Percentiles rank a stretch among this genome's conserved stretches.
These are phyloP conservation scores for Cladophialophora bantiana DNA, from an alignment of 2,329 filamentous ascomycete genomes.

Conservation along the genomic window DNA sequence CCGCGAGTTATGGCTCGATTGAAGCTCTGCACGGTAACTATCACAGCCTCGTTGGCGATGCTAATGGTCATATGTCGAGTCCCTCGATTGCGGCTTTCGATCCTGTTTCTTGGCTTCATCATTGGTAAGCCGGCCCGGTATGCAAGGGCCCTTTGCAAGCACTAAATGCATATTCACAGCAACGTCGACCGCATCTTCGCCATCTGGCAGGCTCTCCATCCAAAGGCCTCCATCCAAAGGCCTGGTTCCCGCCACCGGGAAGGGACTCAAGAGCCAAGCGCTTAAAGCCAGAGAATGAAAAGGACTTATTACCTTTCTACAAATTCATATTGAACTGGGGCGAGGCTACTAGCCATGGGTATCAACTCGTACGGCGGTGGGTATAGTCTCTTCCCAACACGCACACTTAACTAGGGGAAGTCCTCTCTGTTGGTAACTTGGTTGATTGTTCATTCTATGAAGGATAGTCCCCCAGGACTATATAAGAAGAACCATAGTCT, in stretches of 20 bases:
- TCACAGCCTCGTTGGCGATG: slow-evolving; percentile 61
- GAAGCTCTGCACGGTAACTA: slow-evolving; percentile 56
- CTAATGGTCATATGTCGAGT: slow-evolving; percentile 71
- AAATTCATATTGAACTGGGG: too few species aligned
- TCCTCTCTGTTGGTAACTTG: too few species aligned
- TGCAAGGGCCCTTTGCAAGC: neutral
- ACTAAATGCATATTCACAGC: slow-evolving; percentile 47
- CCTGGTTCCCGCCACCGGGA: slow-evolving; percentile 57
- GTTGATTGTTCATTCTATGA: too few species aligned
- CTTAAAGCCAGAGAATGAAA: slow-evolving; percentile 61
- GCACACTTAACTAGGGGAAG: too few species aligned
- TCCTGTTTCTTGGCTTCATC: slow-evolving; percentile 78
- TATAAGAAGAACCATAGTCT: too few species aligned
- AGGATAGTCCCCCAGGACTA: too few species aligned
- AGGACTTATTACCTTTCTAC: slow-evolving; percentile 55
- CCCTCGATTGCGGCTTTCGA: slow-evolving; percentile 78
- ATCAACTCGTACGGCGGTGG: too few species aligned
- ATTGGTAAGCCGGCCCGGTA: slow-evolving; percentile 47
- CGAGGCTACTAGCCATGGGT: too few species aligned
- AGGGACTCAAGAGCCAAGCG: slow-evolving; percentile 55
- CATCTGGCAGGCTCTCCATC: slow-evolving; percentile 77
- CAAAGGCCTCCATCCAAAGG: slow-evolving; percentile 69
- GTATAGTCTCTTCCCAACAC: too few species aligned
- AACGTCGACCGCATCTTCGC: slow-evolving; percentile 77
- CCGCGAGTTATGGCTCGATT: slow-evolving; percentile 42